Evolutionary conservation across 2,329 filamentous ascomycete genomes (phyloP), one percentile per base, ranked within the genome.

Genomic region (Aspergillus sp.): DNA sequence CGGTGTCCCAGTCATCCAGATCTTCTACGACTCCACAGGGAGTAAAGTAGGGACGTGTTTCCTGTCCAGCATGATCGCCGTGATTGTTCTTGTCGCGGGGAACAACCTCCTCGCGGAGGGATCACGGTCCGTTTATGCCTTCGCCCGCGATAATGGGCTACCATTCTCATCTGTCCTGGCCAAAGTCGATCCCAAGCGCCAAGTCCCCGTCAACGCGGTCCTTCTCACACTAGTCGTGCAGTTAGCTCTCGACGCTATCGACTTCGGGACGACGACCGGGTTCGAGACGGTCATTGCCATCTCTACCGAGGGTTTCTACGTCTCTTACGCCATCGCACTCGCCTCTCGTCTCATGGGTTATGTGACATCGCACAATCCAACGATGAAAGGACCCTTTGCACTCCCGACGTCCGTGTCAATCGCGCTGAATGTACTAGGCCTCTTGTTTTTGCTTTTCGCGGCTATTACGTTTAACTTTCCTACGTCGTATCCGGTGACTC

Each of bases 381-480:
- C 73, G 16, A 64, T 77, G 20, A 73, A 68, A 5, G 75, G 77
- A 1, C 73, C 75, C 32, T 79, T 77, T 18, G 62, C 73, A 4
- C 75, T 83, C 9, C 75, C 77, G 2, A 75, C 78, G 0, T 75
- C 79, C 0, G 80, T 81, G 54, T 80, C 74, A 0, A 73, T 80
- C 1, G 65, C 66, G 0, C 65, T 84, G 5, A 86, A 86, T 61
- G 65, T 77, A 1, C 64, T 83, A 18, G 83, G 83, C 0, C 77
- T 85, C 5, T 49, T 81, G 0, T 86, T 82, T 64, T 71, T 86
- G 3, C 67, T 82, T 1, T 86, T 86, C 57, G 80, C 81, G 2
- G 80, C 78, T 26, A 81, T 85, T 55, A 83, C 82, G 0, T 85
- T 85, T 67, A 86, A 85, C 58, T 83, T 86, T 57, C 84, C 84